These are phyloP conservation scores for Alternaria conjuncta DNA, from an alignment of 2,329 filamentous ascomycete species.

Conservation along the genomic window DNA sequence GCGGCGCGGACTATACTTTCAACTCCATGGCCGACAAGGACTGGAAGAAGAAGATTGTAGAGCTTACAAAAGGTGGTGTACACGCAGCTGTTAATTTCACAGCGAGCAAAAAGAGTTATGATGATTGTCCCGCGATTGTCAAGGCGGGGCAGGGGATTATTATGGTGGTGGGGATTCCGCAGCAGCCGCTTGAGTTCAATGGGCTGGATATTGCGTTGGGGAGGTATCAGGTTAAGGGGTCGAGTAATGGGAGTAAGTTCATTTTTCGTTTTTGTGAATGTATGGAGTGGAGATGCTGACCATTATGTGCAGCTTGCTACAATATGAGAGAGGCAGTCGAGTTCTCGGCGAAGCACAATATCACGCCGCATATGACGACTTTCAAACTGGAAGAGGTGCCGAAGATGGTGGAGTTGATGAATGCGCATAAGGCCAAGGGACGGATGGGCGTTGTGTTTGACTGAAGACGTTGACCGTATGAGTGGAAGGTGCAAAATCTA, in stretches of 20 bases:
- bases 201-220: slow-evolving; percentile 42
- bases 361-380: slow-evolving; percentile 37
- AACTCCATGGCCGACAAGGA: slow-evolving; percentile 38
- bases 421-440: slow-evolving; percentile 37
- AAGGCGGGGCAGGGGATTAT: slow-evolving; percentile 38
- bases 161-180: slow-evolving; percentile 46
- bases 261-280: neutral
- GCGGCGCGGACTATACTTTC: slow-evolving; percentile 42
- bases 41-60: slow-evolving; percentile 37
- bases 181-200: slow-evolving; percentile 39
- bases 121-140: slow-evolving; percentile 41
- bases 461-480: neutral
- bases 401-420: slow-evolving; percentile 46
- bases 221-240: slow-evolving; percentile 35
- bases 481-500: neutral
- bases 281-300: slow-evolving; percentile 39
- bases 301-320: slow-evolving; percentile 48
- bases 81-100: slow-evolving; percentile 43
- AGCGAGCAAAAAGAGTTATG: slow-evolving; percentile 41
- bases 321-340: slow-evolving; percentile 45
- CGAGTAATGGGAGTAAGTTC: slow-evolving; percentile 44
- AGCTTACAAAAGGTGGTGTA: slow-evolving; percentile 38
- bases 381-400: slow-evolving; percentile 42
- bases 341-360: slow-evolving; percentile 43
- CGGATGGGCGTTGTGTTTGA: slow-evolving; percentile 43